Conservation (phyloP, 2,329 filamentous ascomycete species). For the Penicillium sp. region DNA sequence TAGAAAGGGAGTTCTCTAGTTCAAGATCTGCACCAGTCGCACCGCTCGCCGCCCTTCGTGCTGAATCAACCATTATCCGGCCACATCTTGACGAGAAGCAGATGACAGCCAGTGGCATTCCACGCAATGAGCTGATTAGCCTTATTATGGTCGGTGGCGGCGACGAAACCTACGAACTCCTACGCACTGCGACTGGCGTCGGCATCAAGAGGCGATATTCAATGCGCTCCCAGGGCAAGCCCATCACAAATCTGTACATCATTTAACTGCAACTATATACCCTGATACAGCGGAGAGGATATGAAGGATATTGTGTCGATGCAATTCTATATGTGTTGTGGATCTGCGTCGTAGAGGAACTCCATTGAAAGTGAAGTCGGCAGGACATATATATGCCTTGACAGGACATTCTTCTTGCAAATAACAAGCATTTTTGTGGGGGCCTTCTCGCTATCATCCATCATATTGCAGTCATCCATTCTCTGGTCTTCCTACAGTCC, state of each 20-base stretch:
- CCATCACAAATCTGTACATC: conserved; percentile 75
- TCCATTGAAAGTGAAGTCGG: too few relatives aligned
- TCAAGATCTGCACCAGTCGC: conserved; percentile 16
- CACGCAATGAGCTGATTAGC: conserved; percentile 68
- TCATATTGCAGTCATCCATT: too few relatives aligned
- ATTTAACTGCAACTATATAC: conserved; percentile 40
- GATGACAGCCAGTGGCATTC: conserved; percentile 65
- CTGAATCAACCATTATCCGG: conserved; percentile 48
- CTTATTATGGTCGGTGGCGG: conserved; percentile 81
- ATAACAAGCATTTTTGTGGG: too few relatives aligned
- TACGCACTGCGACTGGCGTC: conserved; percentile 63
- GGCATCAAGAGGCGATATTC: conserved; percentile 75
- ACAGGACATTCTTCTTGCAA: too few relatives aligned
- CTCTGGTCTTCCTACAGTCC: too few relatives aligned
- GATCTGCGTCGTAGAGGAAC: too few relatives aligned
- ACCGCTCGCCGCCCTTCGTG: conserved; percentile 43
- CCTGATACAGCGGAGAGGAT: conserved; percentile 4
- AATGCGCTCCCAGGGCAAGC: conserved; percentile 75
- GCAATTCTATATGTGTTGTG: too few relatives aligned
- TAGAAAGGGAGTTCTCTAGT: not conserved
- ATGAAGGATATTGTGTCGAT: not conserved
- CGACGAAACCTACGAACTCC: conserved; percentile 60
- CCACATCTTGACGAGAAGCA: conserved; percentile 77
- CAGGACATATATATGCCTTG: too few relatives aligned
- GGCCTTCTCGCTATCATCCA: too few relatives aligned